Evolutionary conservation across 805 yeast genomes (phyloP).

Genomic region (Ogataea paraovalis): DNA sequence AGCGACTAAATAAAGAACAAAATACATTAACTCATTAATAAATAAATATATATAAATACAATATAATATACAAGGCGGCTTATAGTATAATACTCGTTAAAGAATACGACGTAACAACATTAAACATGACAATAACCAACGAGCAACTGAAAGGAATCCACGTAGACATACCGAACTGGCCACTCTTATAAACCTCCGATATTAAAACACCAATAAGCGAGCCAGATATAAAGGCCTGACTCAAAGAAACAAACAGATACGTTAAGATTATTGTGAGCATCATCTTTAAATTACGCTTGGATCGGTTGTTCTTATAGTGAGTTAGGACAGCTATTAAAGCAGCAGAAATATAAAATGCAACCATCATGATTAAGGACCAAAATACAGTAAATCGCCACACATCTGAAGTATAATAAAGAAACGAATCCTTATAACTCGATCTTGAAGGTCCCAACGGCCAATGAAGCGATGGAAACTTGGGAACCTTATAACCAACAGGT

Average conservation of each 20-base stretch:
- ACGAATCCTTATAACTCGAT: constrained; percentile 41
- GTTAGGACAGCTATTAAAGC: constrained; percentile 58
- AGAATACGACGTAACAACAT: constrained; percentile 64
- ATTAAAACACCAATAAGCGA: constrained; percentile 71
- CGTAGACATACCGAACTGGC: constrained; percentile 82
- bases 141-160: constrained; percentile 94
- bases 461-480: constrained; percentile 73
- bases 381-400: constrained; percentile 78
- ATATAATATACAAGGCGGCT: not conserved
- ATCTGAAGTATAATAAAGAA: constrained; percentile 64
- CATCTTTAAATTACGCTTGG: constrained; percentile 13
- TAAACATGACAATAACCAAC: constrained; percentile 59
- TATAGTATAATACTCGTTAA: constrained; percentile 43
- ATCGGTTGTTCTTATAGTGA: constrained; percentile 35
- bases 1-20: constrained; percentile 1
- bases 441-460: constrained; percentile 53
- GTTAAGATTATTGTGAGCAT: constrained; percentile 39
- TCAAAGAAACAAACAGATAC: constrained; percentile 52
- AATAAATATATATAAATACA: not conserved
- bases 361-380: constrained; percentile 75
- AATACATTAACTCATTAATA: not conserved
- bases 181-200: constrained; percentile 73
- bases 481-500: constrained; percentile 80
- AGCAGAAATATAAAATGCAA: constrained; percentile 57
- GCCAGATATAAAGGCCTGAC: constrained; percentile 69